phyloP scores from a whole-genome alignment of 192 early-diverging fungal species.

The Podochytrium sp. region DNA sequence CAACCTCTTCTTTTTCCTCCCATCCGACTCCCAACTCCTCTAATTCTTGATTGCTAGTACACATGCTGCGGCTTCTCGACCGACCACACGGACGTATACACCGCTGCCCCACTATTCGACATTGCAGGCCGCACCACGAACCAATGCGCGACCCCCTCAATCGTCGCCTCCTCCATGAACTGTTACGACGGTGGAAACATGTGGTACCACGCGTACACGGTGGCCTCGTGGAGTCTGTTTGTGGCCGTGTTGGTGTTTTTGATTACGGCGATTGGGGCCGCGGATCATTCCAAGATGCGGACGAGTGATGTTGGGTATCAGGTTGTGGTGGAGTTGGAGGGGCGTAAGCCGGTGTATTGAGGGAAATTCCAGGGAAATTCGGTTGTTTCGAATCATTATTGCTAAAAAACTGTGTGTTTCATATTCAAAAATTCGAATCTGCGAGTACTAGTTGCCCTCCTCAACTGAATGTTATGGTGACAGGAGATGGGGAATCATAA shows the following conservation, averaged over 20 bases:
- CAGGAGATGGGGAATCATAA: too few relatives aligned
- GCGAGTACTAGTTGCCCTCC: too few relatives aligned
- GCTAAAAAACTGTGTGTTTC: too few relatives aligned
- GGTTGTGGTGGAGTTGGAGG: not conserved
- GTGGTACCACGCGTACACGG: conserved; percentile 11
- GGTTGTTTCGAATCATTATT: too few relatives aligned
- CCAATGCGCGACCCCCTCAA: not conserved
- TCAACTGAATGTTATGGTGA: too few relatives aligned
- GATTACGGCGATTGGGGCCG: conserved; percentile 17
- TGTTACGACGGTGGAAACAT: conserved; percentile 13
- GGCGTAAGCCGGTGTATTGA: too few relatives aligned
- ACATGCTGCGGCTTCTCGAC: conserved; percentile 8
- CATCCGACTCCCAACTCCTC: too few relatives aligned
- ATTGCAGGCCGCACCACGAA: not conserved
- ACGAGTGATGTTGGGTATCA: conserved; percentile 21
- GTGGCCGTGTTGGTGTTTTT: conserved; percentile 5
- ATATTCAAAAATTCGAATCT: too few relatives aligned
- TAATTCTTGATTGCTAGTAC: not conserved
- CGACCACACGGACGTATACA: not conserved
- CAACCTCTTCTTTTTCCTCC: too few relatives aligned
- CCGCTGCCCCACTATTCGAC: conserved; percentile 1
- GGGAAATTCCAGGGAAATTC: too few relatives aligned
- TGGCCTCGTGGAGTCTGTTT: not conserved
- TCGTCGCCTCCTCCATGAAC: not conserved
- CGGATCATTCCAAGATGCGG: conserved; percentile 7